These are phyloP conservation scores for Silene coronaria DNA, from an alignment of 179 eudicot genomes.

Conservation along the genomic window DNA sequence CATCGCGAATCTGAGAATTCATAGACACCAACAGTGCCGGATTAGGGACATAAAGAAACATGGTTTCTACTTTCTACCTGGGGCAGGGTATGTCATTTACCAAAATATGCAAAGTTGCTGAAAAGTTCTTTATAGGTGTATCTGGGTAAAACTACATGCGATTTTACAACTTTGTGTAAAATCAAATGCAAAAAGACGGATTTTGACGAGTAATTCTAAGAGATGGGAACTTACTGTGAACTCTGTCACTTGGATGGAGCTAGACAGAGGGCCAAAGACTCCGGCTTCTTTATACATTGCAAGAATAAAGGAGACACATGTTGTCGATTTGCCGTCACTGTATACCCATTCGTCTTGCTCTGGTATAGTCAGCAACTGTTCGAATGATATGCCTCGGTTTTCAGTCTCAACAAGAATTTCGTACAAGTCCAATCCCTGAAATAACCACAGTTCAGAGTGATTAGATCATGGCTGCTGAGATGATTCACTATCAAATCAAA, in stretches of 20 bases:
- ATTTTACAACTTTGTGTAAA: neutral
- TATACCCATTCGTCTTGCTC: too few species aligned
- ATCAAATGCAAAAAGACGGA: too few species aligned
- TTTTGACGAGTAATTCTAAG: neutral
- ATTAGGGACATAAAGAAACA: neutral
- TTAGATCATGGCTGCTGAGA: neutral
- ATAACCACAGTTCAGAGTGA: neutral
- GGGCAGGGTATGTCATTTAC: too few species aligned
- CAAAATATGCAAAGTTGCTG: too few species aligned
- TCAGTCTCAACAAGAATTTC: slow-evolving; percentile 74
- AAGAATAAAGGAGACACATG: slow-evolving; percentile 88
- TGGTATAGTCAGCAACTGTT: slow-evolving; percentile 55
- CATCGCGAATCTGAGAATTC: slow-evolving; percentile 76
- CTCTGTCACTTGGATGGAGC: slow-evolving; percentile 93
- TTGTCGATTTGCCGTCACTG: too few species aligned
- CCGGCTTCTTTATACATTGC: slow-evolving; percentile 98
- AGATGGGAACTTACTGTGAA: slow-evolving; percentile 60
- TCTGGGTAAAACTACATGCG: too few species aligned
- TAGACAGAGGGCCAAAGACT: slow-evolving; percentile 60
- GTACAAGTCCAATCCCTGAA: slow-evolving; percentile 73
- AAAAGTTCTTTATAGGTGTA: too few species aligned
- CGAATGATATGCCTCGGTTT: slow-evolving; percentile 67
- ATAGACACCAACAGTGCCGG: neutral
- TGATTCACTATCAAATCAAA: too few species aligned
- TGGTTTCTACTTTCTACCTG: neutral